Evolutionary conservation across 306 rosid genomes (phyloP), one percentile per base, ranked within the genome.

Genomic region (Cicer bijugum): DNA sequence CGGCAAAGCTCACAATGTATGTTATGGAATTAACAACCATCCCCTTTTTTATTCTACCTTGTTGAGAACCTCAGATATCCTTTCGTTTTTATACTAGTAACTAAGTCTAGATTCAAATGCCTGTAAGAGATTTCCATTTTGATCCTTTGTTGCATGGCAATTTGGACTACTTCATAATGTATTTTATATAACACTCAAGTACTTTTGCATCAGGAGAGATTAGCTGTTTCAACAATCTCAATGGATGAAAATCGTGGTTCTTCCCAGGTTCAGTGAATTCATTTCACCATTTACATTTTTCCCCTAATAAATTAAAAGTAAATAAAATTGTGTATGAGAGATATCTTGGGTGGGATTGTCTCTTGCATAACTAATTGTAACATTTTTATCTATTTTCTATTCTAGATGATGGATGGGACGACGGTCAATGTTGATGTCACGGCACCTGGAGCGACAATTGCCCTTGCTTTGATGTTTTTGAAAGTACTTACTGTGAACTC

Each of bases 361-460:
- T 64, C 47, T 72, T 20, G 33, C 53, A 50, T 65, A 42, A 84
- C 69, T 84, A 80, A 55, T 35, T 16, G 58, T 42, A 65, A 28
- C 72, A 43, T 71, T 74, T 60, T 55, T 73, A 39, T 65, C 5
- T 76, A 51, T 48, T 72, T 81, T 78, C 44, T 80, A 61, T 82
- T 83, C 67, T 83, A 93, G 98, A 89, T 89, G 90, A 86, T 91
- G 91, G 98, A 93, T 81, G 98, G 96, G 58, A 83, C 92, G 72
- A 82, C 86, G 6, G 88, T 89, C 71, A 93, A 93, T 77, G 81
- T 93, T 78, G 97, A 93, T 83, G 91, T 91, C 84, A 93, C 98
- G 4, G 97, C 97, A 57, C 94, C 98, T 78, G 98, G 98, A 80
- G 98, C 97, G 33, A 89, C 85, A 58, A 83, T 93, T 65, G 96